Evolutionary conservation across 2,329 filamentous ascomycete genomes (phyloP).

Genomic region (Pseudogymnoascus sp.): DNA sequence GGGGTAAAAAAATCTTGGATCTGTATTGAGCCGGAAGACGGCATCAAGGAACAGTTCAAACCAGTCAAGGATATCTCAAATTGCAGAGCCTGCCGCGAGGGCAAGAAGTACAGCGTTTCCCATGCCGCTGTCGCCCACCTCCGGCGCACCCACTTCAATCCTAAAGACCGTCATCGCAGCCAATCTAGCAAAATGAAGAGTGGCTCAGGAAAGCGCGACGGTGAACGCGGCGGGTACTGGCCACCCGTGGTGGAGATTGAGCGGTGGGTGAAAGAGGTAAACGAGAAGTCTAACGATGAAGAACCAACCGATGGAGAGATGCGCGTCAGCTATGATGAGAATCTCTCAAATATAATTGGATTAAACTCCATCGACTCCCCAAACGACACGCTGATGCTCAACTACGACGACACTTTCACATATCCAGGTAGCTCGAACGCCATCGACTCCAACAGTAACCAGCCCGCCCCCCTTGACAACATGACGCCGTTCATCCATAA

Average conservation of each 20-base stretch:
- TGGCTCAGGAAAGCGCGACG: conserved; percentile 41
- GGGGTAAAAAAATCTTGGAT: conserved; percentile 46
- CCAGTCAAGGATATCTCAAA: conserved; percentile 60
- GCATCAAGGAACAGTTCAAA: conserved; percentile 36
- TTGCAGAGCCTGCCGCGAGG: conserved; percentile 76
- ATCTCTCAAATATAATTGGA: no score
- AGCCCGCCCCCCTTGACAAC: no score
- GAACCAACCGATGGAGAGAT: no score
- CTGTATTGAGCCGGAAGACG: conserved; percentile 45
- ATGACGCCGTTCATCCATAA: no score
- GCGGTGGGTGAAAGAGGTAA: conserved; percentile 50
- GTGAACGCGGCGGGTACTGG: conserved; percentile 38
- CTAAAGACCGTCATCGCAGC: conserved; percentile 40
- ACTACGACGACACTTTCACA: no score
- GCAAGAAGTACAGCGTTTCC: conserved; percentile 88
- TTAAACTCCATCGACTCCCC: no score
- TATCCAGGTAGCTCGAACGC: no score
- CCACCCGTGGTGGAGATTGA: conserved; percentile 62
- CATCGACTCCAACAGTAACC: no score
- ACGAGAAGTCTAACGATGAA: conserved; percentile 20
- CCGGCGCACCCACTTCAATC: conserved; percentile 79
- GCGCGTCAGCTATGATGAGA: no score
- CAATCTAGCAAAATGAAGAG: conserved; percentile 26
- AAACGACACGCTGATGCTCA: no score
- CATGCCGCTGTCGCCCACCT: conserved; percentile 94